A percentile compares a stretch with the other conserved stretches of the same genome.
Conservation (phyloP, 495 filamentous ascomycete species). For the Xylaria bambusicola region DNA sequence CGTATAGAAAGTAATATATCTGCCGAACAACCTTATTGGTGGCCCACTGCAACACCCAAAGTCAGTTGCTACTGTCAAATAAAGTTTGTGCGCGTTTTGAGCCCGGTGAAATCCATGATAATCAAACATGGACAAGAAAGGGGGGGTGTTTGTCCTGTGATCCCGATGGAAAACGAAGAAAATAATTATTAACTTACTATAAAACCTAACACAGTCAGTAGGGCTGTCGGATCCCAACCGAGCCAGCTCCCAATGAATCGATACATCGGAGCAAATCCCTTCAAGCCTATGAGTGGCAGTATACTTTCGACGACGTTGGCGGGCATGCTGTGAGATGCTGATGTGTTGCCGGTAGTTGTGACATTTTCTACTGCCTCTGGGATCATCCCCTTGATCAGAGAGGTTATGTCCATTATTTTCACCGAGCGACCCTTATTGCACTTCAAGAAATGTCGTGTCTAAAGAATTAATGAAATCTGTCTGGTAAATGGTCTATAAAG, state of each 20-base stretch:
- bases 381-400: slow-evolving; percentile 1
- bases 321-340: slow-evolving; percentile 4
- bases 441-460: too few species aligned
- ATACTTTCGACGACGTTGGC: slow-evolving; percentile 32
- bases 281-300: slow-evolving; percentile 25
- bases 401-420: slow-evolving; percentile 12
- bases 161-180: too few species aligned
- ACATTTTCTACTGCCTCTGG: slow-evolving; percentile 12
- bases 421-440: too few species aligned
- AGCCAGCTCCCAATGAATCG: slow-evolving; percentile 32
- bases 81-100: too few species aligned
- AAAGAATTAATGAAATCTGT: too few species aligned
- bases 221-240: slow-evolving; percentile 41
- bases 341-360: slow-evolving; percentile 2
- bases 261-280: slow-evolving; percentile 27
- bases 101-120: too few species aligned
- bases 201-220: slow-evolving; percentile 38
- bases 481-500: not conserved
- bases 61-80: too few species aligned
- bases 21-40: slow-evolving; percentile 37
- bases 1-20: slow-evolving; percentile 27
- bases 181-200: too few species aligned
- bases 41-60: slow-evolving; percentile 31
- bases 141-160: too few species aligned
- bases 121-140: too few species aligned